Base-by-base conservation (phyloP, 202 grass and related monocot species). In the Panicum hallii region DNA sequence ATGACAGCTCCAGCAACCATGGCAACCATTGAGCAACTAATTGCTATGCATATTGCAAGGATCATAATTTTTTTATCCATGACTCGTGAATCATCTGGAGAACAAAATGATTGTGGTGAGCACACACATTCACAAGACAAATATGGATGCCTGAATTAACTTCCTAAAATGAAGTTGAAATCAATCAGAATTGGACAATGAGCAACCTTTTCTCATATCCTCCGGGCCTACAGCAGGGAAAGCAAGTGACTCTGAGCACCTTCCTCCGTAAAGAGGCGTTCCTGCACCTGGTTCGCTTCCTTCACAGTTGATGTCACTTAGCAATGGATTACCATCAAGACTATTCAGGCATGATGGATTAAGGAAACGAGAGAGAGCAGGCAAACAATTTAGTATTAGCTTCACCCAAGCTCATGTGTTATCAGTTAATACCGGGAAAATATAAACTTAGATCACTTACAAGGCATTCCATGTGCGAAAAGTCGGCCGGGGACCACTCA, bases 281-380 rank as follows among this genome's bases (percentile, higher is more conserved):
- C 60, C 26, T 60, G 12, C 56, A 23, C n/a, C 56, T 63, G 23
- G 26, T 32, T 32, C 26, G 14, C 26, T 63, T 63, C 32, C 32
- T 65, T 65, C 63, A 40, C 63, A 65, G 32, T 17, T 40, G 30
- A 17, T 22, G 34, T n/a, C 85, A 44, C 47, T 77, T 80, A 97
- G 56, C 72, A 91, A 36, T 22, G 91, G 89, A 75, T 98, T 98
- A 67, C 95, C 93, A 3, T 67, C 63, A 75, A 98, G 67, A 62
- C 93, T 98, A 84, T 65, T 80, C 80, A 78, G 26, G 15, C 57
- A 83, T 80, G 17, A 53, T 26, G 79, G 53, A 67, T 70, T 10
- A 74, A 74, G 47, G 50, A 26, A 14, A 79, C n/a, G 2, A 44
- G 22, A 38, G 22, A 38, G 65, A 57, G 13, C 48, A 80, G 47